These are phyloP conservation scores for Leishmania gerbilli DNA, from an alignment of 208 protist species.

Conservation along the genomic window DNA sequence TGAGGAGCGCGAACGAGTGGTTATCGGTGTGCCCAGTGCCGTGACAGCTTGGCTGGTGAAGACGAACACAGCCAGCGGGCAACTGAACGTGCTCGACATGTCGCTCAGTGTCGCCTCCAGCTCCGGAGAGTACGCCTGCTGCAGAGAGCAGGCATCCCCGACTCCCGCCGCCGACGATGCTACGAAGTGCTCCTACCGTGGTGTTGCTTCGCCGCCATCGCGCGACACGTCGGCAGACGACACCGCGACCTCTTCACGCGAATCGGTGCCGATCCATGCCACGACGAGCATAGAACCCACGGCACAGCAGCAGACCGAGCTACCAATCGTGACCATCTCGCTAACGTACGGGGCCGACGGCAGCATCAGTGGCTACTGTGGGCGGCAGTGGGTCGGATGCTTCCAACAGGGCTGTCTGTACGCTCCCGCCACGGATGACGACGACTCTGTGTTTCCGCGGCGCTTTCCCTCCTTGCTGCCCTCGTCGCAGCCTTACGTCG, in stretches of 20 bases:
- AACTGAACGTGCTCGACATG: conserved; percentile 14
- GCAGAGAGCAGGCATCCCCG: not conserved
- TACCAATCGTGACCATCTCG: conserved; percentile 19
- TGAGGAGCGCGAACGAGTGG: conserved; percentile 2
- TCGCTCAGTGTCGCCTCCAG: conserved; percentile 26
- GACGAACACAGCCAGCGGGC: conserved; percentile 2
- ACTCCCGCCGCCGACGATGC: not conserved
- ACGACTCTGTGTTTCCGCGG: not conserved
- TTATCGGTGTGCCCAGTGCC: conserved; percentile 19
- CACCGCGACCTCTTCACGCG: not conserved
- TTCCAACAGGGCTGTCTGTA: conserved; percentile 28
- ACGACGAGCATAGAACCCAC: not conserved
- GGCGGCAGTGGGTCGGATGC: conserved; percentile 28
- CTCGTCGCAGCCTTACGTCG: conserved; percentile 4
- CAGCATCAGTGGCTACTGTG: conserved; percentile 37
- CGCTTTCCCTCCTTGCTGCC: not conserved
- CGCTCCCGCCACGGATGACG: not conserved
- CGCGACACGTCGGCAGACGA: not conserved
- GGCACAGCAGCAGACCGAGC: not conserved
- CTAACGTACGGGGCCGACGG: conserved; percentile 37
- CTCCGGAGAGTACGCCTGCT: conserved; percentile 13
- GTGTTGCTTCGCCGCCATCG: not conserved
- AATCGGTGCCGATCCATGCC: not conserved
- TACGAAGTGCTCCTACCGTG: not conserved
- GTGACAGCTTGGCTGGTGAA: conserved; percentile 22